phyloP scores from a whole-genome alignment of 371 early-diverging fungal species.

The Mucor sp. region DNA sequence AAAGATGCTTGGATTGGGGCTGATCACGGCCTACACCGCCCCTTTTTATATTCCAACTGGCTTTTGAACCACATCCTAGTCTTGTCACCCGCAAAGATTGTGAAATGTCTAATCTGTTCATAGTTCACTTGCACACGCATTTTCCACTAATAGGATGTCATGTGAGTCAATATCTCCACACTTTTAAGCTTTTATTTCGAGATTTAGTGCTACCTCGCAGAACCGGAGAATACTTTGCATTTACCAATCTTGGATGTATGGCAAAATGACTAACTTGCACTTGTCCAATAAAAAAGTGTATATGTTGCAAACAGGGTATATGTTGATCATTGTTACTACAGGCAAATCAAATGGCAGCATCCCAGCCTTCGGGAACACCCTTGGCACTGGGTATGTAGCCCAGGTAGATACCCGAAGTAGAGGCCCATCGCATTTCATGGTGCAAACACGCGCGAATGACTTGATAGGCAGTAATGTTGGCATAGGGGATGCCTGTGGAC shows the following conservation, averaged over 20 bases:
- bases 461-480: conserved; percentile 62
- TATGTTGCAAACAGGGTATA: conserved; percentile 2
- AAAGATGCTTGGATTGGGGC: not conserved
- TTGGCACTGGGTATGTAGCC: conserved; percentile 32
- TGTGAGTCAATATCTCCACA: conserved; percentile 13
- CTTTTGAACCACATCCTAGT: not conserved
- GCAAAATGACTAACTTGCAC: conserved; percentile 13
- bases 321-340: too few species aligned
- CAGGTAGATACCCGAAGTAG: conserved; percentile 30
- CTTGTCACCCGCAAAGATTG: not conserved
- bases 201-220: conserved; percentile 1
- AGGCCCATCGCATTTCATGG: conserved; percentile 50
- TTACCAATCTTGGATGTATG: not conserved
- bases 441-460: conserved; percentile 40
- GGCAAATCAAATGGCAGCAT: not conserved
- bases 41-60: not conserved
- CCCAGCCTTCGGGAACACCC: conserved; percentile 39
- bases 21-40: not conserved
- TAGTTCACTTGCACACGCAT: not conserved
- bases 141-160: not conserved
- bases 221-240: conserved; percentile 9
- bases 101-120: not conserved
- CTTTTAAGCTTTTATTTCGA: conserved; percentile 1
- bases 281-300: conserved; percentile 10
- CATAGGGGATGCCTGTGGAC: conserved; percentile 62